Base-by-base conservation (phyloP, 2,329 filamentous ascomycete genomes). In the Tympanopsis confertula region DNA sequence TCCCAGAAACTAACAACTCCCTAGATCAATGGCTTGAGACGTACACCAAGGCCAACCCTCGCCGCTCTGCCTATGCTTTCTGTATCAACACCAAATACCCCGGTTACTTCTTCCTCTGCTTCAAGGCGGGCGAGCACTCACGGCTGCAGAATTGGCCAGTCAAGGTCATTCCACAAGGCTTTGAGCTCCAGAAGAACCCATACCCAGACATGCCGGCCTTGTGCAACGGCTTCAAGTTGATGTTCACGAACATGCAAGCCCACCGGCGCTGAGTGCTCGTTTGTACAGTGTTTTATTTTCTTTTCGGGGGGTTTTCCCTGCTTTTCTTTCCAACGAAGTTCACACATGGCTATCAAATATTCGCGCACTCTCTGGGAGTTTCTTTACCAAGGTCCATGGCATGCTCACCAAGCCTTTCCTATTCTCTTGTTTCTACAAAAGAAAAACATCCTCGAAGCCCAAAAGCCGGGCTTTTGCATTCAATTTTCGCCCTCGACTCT, bases 171-270 rank as follows among this genome's bases (percentile, higher is more conserved):
- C 91, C 91, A 2, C 84, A 93, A 50, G 91, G 86, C 4, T 98
- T 89, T 54, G 87, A 96, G 64, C 71, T 98, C 50, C 78, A 87
- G 61, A 84, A 83, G 47, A 83, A 84, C 47, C 75, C 82, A 38
- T 98, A 98, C 55, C 89, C 91, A 1, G 88, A 96, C 51, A 94
- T 96, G 84, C 74, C 82, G 47, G 86, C 87, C 36, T 66, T 98
- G 44, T 94, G 89, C 68, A 98, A 98, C 62, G 91, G 89, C 4
- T 96, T 96, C 70, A 96, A 96, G 69, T 61, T 89, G 52, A 69
- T 88, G 39, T 87, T 73, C 52, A 68, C 69, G 42, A 83, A 79
- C 57, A 69, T 81, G 70, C 61, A 67, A 47, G 30, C 30, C 15
- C 10, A 10, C 10, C 7, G 30, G 15, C 30, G 30, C 7, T 33